phyloP scores from a whole-genome alignment of 1,139 yeast genomes.

The Casaregolazyma lundiana region DNA sequence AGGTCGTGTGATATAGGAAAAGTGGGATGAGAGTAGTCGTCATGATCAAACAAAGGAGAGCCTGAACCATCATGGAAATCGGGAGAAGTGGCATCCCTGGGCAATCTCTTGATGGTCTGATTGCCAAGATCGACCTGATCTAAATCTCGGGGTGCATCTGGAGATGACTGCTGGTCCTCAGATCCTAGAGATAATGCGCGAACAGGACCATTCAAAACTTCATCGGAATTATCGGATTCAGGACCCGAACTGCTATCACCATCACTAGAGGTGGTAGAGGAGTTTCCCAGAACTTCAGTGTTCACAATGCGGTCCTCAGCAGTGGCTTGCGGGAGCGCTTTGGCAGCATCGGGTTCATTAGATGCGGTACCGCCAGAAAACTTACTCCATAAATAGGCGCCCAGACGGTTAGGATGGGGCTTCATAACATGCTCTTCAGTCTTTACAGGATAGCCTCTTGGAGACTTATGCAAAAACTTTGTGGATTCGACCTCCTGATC shows the following conservation, averaged over 20 bases:
- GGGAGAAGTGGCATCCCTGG: neutral
- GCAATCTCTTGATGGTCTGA: neutral
- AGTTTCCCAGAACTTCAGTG: conserved; percentile 3
- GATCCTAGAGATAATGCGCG: neutral
- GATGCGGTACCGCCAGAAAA: neutral
- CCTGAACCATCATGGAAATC: neutral
- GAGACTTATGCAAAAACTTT: conserved; percentile 5
- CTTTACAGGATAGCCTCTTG: conserved; percentile 5
- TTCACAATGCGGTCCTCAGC: neutral
- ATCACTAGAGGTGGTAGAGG: conserved; percentile 7
- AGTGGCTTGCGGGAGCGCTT: neutral
- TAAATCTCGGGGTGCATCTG: neutral
- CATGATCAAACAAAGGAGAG: neutral
- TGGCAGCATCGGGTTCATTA: neutral
- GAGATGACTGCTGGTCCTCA: neutral
- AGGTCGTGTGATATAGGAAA: neutral
- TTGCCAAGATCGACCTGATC: neutral
- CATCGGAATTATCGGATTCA: conserved; percentile 1
- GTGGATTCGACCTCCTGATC: conserved; percentile 3
- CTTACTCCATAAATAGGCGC: conserved; percentile 6
- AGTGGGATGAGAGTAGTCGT: neutral
- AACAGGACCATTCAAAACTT: neutral
- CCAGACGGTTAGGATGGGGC: neutral
- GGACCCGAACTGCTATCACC: neutral
- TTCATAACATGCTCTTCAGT: neutral